Evolutionary conservation across 495 filamentous ascomycete genomes (phyloP), one percentile per base, ranked within the genome.

Genomic region (Aspergillus indologenus): DNA sequence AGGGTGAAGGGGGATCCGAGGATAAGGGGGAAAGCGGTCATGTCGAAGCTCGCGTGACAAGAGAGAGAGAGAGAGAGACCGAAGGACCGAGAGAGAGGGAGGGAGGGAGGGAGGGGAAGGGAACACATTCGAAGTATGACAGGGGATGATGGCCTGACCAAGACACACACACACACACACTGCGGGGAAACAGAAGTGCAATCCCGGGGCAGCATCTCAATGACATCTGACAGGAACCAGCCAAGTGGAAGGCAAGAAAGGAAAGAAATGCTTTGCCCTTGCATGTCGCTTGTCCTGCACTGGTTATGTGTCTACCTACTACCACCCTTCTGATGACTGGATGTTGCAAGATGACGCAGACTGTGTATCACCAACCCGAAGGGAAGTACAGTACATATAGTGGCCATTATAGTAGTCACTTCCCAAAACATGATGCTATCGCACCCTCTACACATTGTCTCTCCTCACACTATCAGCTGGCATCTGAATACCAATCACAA

Each of bases 141-240:
- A 21, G 29, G n/a, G 23, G 40, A 45, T 46, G 42, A 56, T 56
- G 53, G 53, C 53, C 31, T 56, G 53, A 46, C 53, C 44, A 56
- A 46, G 17, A 23, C 11, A 54, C 34, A 54, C 43, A 54, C 46
- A n/a, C n/a, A n/a, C n/a, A n/a, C n/a, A n/a, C 45, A 40, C 22
- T 29, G 53, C 26, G 53, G 43, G 52, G 52, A 21, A 46, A 26
- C 53, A 56, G 53, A 24, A 45, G 26, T 26, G 53, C 23, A 42
- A 44, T 42, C 42, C 21, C 21, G 53, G 52, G 52, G 52, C 29
- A 42, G 24, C 11, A 17, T 18, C 9, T n/a, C n/a, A n/a, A n/a
- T n/a, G 40, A 45, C 31, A 29, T 29, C 44, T 42, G 12, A 18
- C 42, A 26, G 42, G 42, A 46, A 18, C 15, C 23, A 19, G 21